These are phyloP conservation scores for Cytospora piceae DNA, from an alignment of 2,329 filamentous ascomycete species.

Conservation along the genomic window DNA sequence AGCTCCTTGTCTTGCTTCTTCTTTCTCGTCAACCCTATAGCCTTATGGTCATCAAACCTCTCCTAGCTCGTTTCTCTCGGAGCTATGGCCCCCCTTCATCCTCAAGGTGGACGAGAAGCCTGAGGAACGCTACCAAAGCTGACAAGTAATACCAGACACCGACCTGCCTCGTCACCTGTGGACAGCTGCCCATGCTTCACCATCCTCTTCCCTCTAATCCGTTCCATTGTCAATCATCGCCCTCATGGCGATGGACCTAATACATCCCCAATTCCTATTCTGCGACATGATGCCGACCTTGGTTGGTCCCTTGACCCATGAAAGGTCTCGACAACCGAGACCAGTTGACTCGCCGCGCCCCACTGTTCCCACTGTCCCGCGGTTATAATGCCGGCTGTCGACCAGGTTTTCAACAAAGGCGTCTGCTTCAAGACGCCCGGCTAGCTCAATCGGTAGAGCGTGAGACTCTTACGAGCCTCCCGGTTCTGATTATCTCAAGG, in stretches of 20 bases:
- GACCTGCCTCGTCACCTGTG: too few species aligned
- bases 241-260: too few species aligned
- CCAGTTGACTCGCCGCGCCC: not conserved
- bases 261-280: too few species aligned
- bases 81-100: not conserved
- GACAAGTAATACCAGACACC: not conserved
- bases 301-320: too few species aligned
- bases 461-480: slow-evolving; percentile 63
- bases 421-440: slow-evolving; percentile 46
- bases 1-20: not conserved
- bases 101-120: not conserved
- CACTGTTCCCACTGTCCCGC: not conserved
- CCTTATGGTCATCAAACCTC: not conserved
- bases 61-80: not conserved
- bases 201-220: too few species aligned
- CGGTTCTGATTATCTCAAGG: slow-evolving; percentile 29
- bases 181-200: too few species aligned
- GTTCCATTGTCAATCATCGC: too few species aligned
- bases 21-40: not conserved
- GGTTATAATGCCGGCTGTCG: not conserved
- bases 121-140: not conserved
- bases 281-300: too few species aligned
- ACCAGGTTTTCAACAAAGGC: not conserved
- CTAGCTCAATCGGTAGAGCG: slow-evolving; percentile 75
- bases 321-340: too few species aligned